Evolutionary conservation across 1,284 basidiomycete genomes (phyloP), one percentile per base, ranked within the genome.

Genomic region (Boletus holoroseus): DNA sequence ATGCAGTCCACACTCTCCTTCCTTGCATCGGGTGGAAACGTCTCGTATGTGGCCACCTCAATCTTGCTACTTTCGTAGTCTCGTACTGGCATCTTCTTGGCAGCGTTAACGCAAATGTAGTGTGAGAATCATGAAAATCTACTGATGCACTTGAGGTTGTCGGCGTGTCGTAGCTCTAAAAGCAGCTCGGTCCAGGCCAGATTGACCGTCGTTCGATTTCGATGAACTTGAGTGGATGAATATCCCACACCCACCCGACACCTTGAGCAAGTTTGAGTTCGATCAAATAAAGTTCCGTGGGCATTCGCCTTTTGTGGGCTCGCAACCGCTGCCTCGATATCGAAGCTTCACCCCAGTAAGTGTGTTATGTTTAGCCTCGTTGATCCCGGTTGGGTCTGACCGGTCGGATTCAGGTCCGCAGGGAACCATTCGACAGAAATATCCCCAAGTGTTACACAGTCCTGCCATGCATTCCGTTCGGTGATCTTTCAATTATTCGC

Each of bases 231-330:
- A 38, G 12, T 55, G 24, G 20, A 20, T 6, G 15, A 20, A 15
- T 32, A 27, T 40, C 34, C 26, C 32, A 54, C 49, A 54, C 49
- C 28, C 39, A 56, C 12, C 27, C n/a, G n/a, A 53, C 7, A 35
- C 12, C 11, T 24, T n/a, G 35, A 31, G 16, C 22, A 35, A 9
- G 2, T 39, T 20, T 18, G n/a, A n/a, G n/a, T 35, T 34, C 16
- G 28, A 36, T 49, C 16, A 40, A 9, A 42, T 13, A 30, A 42
- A 36, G 12, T 39, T 42, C 22, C 11, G 12, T 12, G 30, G 18
- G 27, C 31, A 27, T 34, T 44, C 39, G 22, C 40, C 13, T 16
- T 20, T 22, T 16, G 15, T 16, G 24, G 11, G n/a, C n/a, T 30
- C 20, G 26, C 7, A 27, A 15, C 18, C 6, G 9, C 24, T 24